Evolutionary conservation across 2,329 filamentous ascomycete species (phyloP), one percentile per base, ranked within the genome.

Genomic region (Ophiostoma pallidulum): DNA sequence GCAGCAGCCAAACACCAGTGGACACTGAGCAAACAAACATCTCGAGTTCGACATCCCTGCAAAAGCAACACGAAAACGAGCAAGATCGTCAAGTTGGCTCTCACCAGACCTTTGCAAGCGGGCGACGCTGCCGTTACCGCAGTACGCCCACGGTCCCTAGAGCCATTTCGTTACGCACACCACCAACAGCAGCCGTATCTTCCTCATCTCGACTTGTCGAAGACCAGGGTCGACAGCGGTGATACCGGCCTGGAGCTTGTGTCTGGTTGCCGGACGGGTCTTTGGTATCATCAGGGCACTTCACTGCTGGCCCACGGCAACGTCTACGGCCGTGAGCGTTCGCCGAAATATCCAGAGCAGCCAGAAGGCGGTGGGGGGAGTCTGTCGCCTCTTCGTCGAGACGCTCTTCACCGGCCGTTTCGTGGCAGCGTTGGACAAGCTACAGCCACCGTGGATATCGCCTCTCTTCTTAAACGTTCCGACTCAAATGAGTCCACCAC

Each of bases 371-470:
- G 39, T 40, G 51, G 46, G 28, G 41, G 45, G 35, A 29, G 37
- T 18, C 47, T 38, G 24, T 39, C 44, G 41, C 29, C 41, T 14
- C 44, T 29, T 35, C 32, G 31, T 16, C 41, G 19, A 16, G 43
- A 44, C 16, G 8, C 3, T 10, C 10, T 22, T 20, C 20, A 12
- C 10, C 50, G 51, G 57, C 59, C 60, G 54, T 49, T 57, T 49
- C 45, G 58, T 59, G 65, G 62, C 64, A 59, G 28, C 52, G 52
- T 49, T 60, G 62, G 57, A 57, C 57, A 54, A 65, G 62, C 62
- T 57, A 74, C 74, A 77, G 78, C 73, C 80, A 90, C 75, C 78
- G 83, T 95, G 89, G 89, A 95, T 90, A 94, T 95, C 84, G 80
- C 86, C 68, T 82, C 84, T 57, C 78, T 95, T 57, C 78, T 95